Conservation (phyloP, 1,139 yeast genomes). For the Lodderomyces jiufengensis region DNA sequence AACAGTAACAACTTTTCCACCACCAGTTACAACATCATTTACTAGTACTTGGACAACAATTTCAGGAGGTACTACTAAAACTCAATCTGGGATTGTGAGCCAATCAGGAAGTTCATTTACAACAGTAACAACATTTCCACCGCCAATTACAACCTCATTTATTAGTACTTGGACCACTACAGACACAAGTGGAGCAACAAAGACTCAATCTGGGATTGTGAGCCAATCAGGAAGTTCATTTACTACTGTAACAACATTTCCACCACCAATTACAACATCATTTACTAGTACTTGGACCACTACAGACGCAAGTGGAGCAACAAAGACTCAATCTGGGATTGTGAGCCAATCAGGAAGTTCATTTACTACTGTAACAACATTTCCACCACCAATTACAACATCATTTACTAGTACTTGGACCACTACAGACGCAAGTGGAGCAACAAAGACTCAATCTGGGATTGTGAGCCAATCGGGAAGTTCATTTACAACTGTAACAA, state of each 20-base stretch:
- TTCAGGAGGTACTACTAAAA: background rate
- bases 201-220: slow-evolving; percentile 9
- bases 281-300: slow-evolving; percentile 12
- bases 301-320: slow-evolving; percentile 12
- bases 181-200: slow-evolving; percentile 6
- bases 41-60: background rate
- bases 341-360: slow-evolving; percentile 6
- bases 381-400: slow-evolving; percentile 6
- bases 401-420: slow-evolving; percentile 17
- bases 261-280: slow-evolving; percentile 9
- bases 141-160: slow-evolving; percentile 1
- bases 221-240: slow-evolving; percentile 5
- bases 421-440: slow-evolving; percentile 18
- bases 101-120: background rate
- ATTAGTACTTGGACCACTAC: slow-evolving; percentile 10
- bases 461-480: slow-evolving; percentile 10
- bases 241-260: slow-evolving; percentile 5
- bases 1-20: slow-evolving; percentile 4
- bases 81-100: background rate
- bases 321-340: slow-evolving; percentile 7
- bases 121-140: background rate
- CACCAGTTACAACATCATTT: background rate
- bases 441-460: slow-evolving; percentile 14
- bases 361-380: slow-evolving; percentile 6
- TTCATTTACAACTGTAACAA: slow-evolving; percentile 6